A percentile compares a stretch with the other conserved stretches of the same genome.
These are phyloP conservation scores for Priceomyces medius DNA, from an alignment of 805 yeast species.

Conservation along the genomic window DNA sequence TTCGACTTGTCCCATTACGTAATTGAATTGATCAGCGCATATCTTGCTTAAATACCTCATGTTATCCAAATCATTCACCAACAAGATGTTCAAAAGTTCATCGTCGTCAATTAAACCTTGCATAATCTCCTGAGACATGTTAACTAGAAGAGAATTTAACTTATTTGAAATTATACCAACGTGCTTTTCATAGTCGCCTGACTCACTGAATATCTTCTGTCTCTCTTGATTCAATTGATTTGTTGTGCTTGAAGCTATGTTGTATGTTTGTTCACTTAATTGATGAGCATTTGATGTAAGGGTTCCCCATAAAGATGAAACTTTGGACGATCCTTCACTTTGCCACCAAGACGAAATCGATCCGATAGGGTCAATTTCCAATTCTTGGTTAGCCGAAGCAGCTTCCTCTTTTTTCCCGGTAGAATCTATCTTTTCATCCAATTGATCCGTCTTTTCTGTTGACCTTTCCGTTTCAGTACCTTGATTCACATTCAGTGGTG, in stretches of 20 bases:
- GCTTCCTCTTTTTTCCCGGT: slow-evolving; percentile 9
- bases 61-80: slow-evolving; percentile 66
- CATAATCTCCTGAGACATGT: slow-evolving; percentile 43
- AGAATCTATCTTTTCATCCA: slow-evolving; percentile 7
- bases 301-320: slow-evolving; percentile 66
- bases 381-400: slow-evolving; percentile 14
- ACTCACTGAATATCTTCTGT: slow-evolving; percentile 32
- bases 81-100: slow-evolving; percentile 38
- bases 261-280: slow-evolving; percentile 50
- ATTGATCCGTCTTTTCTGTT: slow-evolving; percentile 10
- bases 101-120: slow-evolving; percentile 57
- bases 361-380: slow-evolving; percentile 56
- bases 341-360: slow-evolving; percentile 77
- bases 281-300: slow-evolving; percentile 53
- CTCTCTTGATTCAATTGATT: slow-evolving; percentile 41
- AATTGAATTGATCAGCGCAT: slow-evolving; percentile 54
- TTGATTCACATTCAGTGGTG: neutral
- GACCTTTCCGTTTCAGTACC: slow-evolving; percentile 5
- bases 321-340: slow-evolving; percentile 63
- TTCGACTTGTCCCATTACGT: slow-evolving; percentile 72
- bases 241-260: slow-evolving; percentile 46
- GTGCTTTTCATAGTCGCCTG: slow-evolving; percentile 25
- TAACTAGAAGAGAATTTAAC: slow-evolving; percentile 31
- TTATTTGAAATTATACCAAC: slow-evolving; percentile 25
- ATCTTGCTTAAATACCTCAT: slow-evolving; percentile 47